Percentiles rank a stretch among this genome's conserved stretches.
These are phyloP conservation scores for Sporothrix humicola DNA, from an alignment of 2,329 filamentous ascomycete genomes.

Conservation along the genomic window DNA sequence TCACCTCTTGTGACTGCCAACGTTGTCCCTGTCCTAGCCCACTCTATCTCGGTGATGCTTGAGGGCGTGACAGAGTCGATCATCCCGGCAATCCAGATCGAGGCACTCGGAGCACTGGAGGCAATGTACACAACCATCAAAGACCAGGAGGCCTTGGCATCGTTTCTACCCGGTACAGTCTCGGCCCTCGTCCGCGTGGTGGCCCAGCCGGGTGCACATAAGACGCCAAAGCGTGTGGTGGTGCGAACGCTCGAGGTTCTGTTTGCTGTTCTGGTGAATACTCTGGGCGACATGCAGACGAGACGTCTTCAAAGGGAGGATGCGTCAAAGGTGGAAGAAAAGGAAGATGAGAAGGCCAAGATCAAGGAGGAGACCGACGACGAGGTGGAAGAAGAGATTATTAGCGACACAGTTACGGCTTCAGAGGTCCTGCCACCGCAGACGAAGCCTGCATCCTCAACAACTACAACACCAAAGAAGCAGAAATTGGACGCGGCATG, in stretches of 20 bases:
- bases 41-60: conserved; percentile 79
- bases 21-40: conserved; percentile 78
- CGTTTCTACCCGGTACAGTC: conserved; percentile 85
- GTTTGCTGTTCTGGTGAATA: conserved; percentile 57
- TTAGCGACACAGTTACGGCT: conserved; percentile 31
- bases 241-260: conserved; percentile 65
- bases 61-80: conserved; percentile 70
- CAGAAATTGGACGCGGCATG: conserved; percentile 57
- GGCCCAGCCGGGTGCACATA: conserved; percentile 67
- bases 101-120: conserved; percentile 69
- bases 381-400: conserved; percentile 37
- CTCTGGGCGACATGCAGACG: conserved; percentile 64
- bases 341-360: conserved; percentile 35
- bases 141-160: conserved; percentile 77
- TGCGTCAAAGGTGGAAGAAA: background rate
- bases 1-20: conserved; percentile 60
- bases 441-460: background rate
- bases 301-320: conserved; percentile 50
- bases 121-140: conserved; percentile 67
- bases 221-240: conserved; percentile 65
- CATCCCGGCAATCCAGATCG: conserved; percentile 71
- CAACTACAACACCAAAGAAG: background rate
- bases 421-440: background rate
- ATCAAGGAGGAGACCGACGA: conserved; percentile 35
- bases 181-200: conserved; percentile 80